Conservation (phyloP, 345 rosid species). For the Sapria himalayana region DNA sequence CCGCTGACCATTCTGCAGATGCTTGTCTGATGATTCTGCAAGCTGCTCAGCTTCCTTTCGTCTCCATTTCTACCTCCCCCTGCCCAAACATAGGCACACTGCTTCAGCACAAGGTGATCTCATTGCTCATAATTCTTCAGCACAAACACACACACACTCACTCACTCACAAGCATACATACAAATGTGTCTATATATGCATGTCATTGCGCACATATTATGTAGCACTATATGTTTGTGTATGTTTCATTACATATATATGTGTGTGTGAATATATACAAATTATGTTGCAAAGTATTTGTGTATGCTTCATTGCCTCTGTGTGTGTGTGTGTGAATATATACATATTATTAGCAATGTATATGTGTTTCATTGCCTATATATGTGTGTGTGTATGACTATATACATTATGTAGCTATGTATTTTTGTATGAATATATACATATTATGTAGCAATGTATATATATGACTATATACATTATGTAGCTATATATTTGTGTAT, state of each 20-base stretch:
- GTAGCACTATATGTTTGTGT: neutral
- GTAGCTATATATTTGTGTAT: neutral
- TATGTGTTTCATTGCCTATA: conserved; percentile 1
- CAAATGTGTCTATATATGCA: too few species aligned
- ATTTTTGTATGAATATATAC: neutral
- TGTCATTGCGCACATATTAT: too few species aligned
- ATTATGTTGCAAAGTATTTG: neutral
- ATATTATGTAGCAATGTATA: neutral
- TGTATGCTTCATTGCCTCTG: neutral
- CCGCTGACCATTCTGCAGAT: conserved; percentile 44
- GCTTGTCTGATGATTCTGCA: conserved; percentile 63
- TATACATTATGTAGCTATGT: neutral
- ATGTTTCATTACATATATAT: neutral
- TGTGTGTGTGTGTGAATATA: neutral
- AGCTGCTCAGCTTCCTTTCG: conserved; percentile 48
- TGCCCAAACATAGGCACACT: conserved; percentile 27
- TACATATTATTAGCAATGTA: neutral
- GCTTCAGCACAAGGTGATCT: conserved; percentile 39
- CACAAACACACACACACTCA: too few species aligned
- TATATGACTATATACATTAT: neutral
- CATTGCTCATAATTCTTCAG: conserved; percentile 2
- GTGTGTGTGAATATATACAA: neutral
- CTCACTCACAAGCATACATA: too few species aligned
- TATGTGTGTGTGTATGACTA: too few species aligned
- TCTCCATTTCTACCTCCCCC: conserved; percentile 25